Conservation (phyloP, 495 filamentous ascomycete genomes). For the Barbatosphaeria neglecta region DNA sequence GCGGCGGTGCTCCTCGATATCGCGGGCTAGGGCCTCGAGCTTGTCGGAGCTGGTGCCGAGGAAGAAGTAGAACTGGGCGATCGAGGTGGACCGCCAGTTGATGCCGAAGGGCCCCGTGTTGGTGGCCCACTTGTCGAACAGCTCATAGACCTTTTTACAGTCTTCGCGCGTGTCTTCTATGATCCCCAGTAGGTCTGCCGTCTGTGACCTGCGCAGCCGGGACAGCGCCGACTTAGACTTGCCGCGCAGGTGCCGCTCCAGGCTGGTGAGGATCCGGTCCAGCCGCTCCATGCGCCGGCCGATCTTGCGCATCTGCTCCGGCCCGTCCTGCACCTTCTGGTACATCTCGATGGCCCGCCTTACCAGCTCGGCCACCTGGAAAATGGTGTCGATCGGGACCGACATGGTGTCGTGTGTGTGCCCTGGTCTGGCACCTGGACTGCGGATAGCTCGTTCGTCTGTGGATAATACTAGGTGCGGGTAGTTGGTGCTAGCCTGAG, state of each 20-base stretch:
- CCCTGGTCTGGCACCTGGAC: too few relatives aligned
- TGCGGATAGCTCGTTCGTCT: too few relatives aligned
- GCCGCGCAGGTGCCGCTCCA: conserved; percentile 4
- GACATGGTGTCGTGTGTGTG: not conserved
- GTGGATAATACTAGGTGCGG: too few relatives aligned
- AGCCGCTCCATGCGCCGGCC: conserved; percentile 10
- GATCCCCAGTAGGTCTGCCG: conserved; percentile 5
- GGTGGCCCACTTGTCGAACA: conserved; percentile 7
- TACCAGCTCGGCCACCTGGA: conserved; percentile 8
- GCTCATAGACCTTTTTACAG: conserved; percentile 9
- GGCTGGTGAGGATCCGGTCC: conserved; percentile 4
- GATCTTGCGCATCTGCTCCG: conserved; percentile 12
- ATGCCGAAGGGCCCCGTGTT: not conserved
- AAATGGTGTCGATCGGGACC: not conserved
- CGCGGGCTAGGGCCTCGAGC: not conserved
- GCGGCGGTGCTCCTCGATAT: not conserved
- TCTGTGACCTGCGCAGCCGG: conserved; percentile 3
- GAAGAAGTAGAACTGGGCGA: not conserved
- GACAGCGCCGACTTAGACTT: not conserved
- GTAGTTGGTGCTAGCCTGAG: too few relatives aligned
- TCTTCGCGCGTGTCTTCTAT: conserved; percentile 8
- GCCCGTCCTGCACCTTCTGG: conserved; percentile 8
- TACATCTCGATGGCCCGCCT: conserved; percentile 9
- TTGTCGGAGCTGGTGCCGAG: not conserved
- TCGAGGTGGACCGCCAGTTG: not conserved